Evolutionary conservation across 306 rosid genomes (phyloP).

Genomic region (Fragaria vesca): DNA sequence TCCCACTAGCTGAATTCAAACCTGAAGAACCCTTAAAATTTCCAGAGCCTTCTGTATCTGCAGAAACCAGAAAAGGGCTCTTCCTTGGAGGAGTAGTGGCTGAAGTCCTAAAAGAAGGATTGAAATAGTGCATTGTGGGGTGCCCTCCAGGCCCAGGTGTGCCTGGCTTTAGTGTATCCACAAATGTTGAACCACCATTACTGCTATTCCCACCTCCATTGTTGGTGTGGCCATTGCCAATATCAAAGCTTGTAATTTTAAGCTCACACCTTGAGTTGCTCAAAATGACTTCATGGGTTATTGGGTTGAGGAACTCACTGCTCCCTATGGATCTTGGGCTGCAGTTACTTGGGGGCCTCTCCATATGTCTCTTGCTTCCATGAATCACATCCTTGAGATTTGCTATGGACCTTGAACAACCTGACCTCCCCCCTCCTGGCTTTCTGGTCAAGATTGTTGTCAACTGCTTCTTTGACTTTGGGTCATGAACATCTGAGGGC

Average conservation of each 20-base stretch:
- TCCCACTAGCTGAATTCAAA: constrained; percentile 19
- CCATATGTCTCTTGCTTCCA: constrained; percentile 81
- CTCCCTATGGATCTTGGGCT: constrained; percentile 93
- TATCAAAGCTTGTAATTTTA: constrained; percentile 69
- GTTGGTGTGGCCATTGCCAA: constrained; percentile 20
- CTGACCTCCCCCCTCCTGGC: constrained; percentile 60
- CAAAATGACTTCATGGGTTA: constrained; percentile 80
- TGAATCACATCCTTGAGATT: constrained; percentile 92
- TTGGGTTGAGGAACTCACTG: constrained; percentile 87
- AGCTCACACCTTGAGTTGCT: constrained; percentile 91
- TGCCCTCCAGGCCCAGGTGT: constrained; percentile 88
- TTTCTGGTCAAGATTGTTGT: constrained; percentile 71
- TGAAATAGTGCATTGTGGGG: constrained; percentile 67
- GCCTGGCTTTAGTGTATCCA: constrained; percentile 74
- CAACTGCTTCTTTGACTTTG: constrained; percentile 64
- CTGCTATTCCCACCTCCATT: constrained; percentile 22
- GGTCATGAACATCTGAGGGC: constrained; percentile 85
- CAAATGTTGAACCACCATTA: constrained; percentile 49
- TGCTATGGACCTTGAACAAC: constrained; percentile 89
- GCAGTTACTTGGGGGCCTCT: constrained; percentile 71
- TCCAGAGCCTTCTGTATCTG: constrained; percentile 57
- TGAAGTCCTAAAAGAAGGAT: constrained; percentile 54
- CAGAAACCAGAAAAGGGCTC: constrained; percentile 41
- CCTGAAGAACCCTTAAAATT: constrained; percentile 27
- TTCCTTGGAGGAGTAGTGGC: constrained; percentile 70